These are phyloP conservation scores for Macrotyloma uniflorum DNA, from an alignment of 306 rosid genomes.

Conservation along the genomic window DNA sequence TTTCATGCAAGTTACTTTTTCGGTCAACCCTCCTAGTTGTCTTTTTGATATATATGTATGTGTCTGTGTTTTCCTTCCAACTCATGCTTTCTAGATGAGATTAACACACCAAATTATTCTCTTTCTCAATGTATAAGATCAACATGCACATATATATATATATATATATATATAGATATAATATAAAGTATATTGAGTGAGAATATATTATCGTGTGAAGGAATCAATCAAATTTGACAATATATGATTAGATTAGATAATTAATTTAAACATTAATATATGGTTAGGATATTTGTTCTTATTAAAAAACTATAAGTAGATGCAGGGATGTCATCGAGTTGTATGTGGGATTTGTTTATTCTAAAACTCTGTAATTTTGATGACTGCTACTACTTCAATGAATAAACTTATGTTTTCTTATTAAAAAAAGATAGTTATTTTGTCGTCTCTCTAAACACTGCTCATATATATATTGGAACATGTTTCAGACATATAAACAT, in stretches of 20 bases:
- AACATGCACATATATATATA: no score
- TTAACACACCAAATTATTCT: slow-evolving; percentile 33
- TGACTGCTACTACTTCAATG: neutral
- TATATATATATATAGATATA: neutral
- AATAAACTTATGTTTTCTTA: neutral
- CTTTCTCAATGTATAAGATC: slow-evolving; percentile 32
- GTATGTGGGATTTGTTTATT: neutral
- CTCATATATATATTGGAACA: neutral
- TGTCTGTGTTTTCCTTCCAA: slow-evolving; percentile 38
- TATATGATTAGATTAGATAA: neutral
- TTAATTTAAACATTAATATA: no score
- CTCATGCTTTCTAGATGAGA: slow-evolving; percentile 47
- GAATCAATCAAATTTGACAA: no score
- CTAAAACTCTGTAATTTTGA: neutral
- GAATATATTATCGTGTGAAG: no score
- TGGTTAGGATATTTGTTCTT: neutral
- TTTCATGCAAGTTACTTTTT: slow-evolving; percentile 32
- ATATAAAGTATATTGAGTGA: no score
- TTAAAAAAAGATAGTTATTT: neutral
- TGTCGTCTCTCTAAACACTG: neutral
- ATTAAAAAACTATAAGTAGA: neutral
- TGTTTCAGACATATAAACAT: neutral
- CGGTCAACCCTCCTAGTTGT: slow-evolving; percentile 46
- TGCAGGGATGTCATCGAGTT: neutral
- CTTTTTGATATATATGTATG: neutral